Conservation (phyloP, 2,329 filamentous ascomycete species). For the Chrysoporthe austroafricana region DNA sequence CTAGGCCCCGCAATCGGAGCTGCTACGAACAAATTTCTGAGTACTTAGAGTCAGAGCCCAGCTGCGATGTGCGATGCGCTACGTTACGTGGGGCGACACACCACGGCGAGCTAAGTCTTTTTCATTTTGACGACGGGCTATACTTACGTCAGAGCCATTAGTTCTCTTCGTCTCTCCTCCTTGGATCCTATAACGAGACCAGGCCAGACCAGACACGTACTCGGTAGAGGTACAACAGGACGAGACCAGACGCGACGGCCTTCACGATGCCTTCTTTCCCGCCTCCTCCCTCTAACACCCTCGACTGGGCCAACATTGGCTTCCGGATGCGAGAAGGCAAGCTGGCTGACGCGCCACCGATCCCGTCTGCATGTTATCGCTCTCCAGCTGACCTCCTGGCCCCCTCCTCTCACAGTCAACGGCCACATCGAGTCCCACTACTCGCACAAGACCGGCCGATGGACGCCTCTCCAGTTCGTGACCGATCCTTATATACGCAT, state of each 20-base stretch:
- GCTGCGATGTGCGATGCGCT: not conserved
- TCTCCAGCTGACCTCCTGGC: not conserved
- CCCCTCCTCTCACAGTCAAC: constrained; percentile 64
- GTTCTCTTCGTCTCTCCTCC: no score
- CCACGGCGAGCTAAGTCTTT: no score
- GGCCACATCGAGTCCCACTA: constrained; percentile 92
- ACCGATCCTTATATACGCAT: constrained; percentile 82
- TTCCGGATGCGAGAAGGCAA: constrained; percentile 89
- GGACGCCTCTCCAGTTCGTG: constrained; percentile 79
- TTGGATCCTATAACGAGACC: not conserved
- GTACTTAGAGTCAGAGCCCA: not conserved
- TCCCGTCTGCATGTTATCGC: not conserved
- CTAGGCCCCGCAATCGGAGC: not conserved
- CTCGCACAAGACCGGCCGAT: constrained; percentile 72
- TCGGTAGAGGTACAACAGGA: not conserved
- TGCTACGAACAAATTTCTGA: not conserved
- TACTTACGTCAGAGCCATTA: no score
- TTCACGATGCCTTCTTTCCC: constrained; percentile 64
- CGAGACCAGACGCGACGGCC: not conserved
- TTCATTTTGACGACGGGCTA: no score
- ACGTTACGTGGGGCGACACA: no score
- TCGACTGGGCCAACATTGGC: constrained; percentile 93
- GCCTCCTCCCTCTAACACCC: constrained; percentile 76
- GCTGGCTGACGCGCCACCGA: constrained; percentile 30
- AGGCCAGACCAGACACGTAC: not conserved